phyloP scores from a whole-genome alignment of 257 asterid species.

The Catharanthus roseus region DNA sequence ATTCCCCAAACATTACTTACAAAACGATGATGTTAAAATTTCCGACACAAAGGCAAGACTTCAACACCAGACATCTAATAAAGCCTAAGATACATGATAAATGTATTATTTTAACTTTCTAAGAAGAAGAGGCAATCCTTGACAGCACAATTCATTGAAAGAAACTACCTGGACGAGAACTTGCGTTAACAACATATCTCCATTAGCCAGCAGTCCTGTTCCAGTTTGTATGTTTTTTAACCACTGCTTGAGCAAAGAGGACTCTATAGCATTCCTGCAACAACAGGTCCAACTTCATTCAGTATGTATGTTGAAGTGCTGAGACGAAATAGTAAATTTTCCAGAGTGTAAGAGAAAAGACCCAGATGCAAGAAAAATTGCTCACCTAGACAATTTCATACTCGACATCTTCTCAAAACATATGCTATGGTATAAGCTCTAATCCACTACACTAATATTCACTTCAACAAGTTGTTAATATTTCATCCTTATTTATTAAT shows the following conservation, averaged over 20 bases:
- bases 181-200: constrained; percentile 55
- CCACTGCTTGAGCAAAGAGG: constrained; percentile 79
- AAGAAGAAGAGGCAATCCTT: not conserved
- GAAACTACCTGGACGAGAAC: constrained; percentile 76
- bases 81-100: not conserved
- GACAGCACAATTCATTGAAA: not conserved
- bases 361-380: not conserved
- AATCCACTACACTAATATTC: not conserved
- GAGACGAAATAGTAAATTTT: not conserved
- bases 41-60: no score
- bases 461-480: not conserved
- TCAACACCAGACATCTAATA: not conserved
- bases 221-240: constrained; percentile 62
- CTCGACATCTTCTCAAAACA: not conserved
- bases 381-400: not conserved
- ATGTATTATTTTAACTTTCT: not conserved
- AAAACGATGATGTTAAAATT: no score
- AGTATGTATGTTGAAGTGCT: not conserved
- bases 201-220: constrained; percentile 62
- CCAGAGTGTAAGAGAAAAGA: not conserved
- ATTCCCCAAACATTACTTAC: no score
- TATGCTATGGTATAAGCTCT: not conserved
- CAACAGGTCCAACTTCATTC: not conserved
- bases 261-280: constrained; percentile 81
- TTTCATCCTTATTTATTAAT: no score